A percentile compares a stretch with the other conserved stretches of the same genome.
phyloP scores from a whole-genome alignment of 2,329 filamentous ascomycete genomes.

The Nemania diffusa region DNA sequence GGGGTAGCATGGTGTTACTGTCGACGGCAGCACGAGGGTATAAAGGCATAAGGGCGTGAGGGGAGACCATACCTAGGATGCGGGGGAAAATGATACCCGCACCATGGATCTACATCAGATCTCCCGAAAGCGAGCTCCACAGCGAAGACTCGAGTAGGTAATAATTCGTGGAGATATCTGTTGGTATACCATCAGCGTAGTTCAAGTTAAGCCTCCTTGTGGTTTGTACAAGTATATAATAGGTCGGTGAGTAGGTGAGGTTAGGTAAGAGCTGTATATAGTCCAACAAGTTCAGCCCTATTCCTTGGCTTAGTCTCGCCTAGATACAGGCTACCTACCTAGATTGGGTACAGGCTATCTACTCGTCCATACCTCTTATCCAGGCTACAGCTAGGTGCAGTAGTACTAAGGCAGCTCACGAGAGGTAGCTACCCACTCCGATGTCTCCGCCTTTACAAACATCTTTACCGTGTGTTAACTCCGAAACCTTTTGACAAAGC shows the following conservation, averaged over 20 bases:
- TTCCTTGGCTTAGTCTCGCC: not conserved
- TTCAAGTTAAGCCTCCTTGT: no score
- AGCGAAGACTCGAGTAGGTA: not conserved
- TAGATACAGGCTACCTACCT: no score
- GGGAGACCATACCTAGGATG: constrained; percentile 1
- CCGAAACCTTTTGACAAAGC: not conserved
- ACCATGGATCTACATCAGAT: constrained; percentile 16
- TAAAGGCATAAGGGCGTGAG: not conserved
- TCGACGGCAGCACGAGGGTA: not conserved
- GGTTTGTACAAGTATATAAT: no score
- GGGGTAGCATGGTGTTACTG: constrained; percentile 29
- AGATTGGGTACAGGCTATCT: no score
- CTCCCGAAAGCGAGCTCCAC: not conserved
- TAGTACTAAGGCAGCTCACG: no score
- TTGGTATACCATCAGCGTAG: no score
- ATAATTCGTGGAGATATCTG: not conserved
- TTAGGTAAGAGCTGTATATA: no score
- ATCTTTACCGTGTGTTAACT: not conserved
- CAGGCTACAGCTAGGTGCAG: not conserved
- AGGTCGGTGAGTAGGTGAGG: no score
- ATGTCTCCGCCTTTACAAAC: not conserved
- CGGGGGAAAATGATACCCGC: constrained; percentile 4
- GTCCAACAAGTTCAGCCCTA: not conserved
- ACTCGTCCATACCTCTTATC: no score
- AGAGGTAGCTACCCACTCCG: not conserved